These are phyloP conservation scores for Cyclotella atomus DNA, from an alignment of 108 stramenopile species.

Conservation along the genomic window DNA sequence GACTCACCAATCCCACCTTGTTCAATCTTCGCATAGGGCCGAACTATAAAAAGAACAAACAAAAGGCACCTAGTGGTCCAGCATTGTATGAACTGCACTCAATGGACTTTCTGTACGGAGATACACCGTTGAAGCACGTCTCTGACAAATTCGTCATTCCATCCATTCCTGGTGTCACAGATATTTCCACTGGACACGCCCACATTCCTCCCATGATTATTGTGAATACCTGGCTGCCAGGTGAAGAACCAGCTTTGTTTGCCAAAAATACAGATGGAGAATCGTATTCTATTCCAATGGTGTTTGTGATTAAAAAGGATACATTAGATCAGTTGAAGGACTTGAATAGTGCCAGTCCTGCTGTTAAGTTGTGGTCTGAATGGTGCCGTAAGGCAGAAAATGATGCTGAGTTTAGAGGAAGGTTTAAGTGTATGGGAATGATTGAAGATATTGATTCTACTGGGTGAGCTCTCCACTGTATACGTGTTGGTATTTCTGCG, in stretches of 20 bases:
- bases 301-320: conserved; percentile 54
- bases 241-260: conserved; percentile 55
- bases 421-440: conserved; percentile 63
- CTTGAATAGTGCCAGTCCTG: conserved; percentile 58
- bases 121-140: conserved; percentile 30
- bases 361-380: conserved; percentile 59
- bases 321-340: conserved; percentile 60
- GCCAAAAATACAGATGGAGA: conserved; percentile 37
- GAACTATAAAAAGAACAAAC: conserved; percentile 53
- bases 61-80: conserved; percentile 53
- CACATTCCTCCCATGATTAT: conserved; percentile 61
- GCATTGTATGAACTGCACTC: conserved; percentile 51
- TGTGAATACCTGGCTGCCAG: conserved; percentile 49
- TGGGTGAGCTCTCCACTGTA: conserved; percentile 11
- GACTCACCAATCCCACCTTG: conserved; percentile 16
- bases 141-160: conserved; percentile 47
- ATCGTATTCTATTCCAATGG: conserved; percentile 50
- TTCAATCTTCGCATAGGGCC: conserved; percentile 53
- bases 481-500: too few relatives aligned
- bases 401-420: conserved; percentile 58
- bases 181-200: conserved; percentile 49
- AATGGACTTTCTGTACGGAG: conserved; percentile 47
- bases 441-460: conserved; percentile 55
- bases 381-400: conserved; percentile 60
- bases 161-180: conserved; percentile 52